Percentiles rank a stretch among this genome's conserved stretches.
phyloP scores from a whole-genome alignment of 208 protist species.

The Leishmania gerbilli region DNA sequence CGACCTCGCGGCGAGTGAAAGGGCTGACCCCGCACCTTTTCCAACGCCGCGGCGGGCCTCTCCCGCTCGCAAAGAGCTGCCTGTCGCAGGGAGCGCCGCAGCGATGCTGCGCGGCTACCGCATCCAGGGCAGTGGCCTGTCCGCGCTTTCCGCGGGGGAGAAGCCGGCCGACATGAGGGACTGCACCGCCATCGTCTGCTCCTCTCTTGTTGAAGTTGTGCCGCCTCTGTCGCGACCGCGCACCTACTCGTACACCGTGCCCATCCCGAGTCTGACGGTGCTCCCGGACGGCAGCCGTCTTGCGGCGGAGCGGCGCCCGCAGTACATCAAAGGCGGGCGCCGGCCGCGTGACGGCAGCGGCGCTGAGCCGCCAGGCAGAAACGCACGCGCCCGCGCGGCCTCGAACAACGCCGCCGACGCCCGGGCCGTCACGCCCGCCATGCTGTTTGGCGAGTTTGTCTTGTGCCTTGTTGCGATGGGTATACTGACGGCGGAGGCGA shows the following conservation, averaged over 20 bases:
- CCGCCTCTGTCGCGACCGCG: slow-evolving; percentile 49
- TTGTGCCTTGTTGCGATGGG: slow-evolving; percentile 9
- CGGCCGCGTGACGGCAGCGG: slow-evolving; percentile 2
- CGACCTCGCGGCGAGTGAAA: background rate
- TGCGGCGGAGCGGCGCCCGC: slow-evolving; percentile 3
- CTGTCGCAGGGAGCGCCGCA: background rate
- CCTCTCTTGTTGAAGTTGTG: slow-evolving; percentile 37
- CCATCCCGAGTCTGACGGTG: slow-evolving; percentile 41
- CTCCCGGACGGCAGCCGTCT: slow-evolving; percentile 34
- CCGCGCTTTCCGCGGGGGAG: slow-evolving; percentile 18
- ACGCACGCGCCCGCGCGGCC: background rate
- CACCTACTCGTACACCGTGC: slow-evolving; percentile 62
- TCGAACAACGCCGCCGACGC: background rate
- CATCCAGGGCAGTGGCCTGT: slow-evolving; percentile 50
- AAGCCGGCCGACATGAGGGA: slow-evolving; percentile 11
- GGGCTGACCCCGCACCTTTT: background rate
- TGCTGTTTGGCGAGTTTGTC: slow-evolving; percentile 45
- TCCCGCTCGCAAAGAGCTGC: background rate
- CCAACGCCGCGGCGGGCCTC: background rate
- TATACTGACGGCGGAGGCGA: slow-evolving; percentile 22
- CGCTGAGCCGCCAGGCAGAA: background rate
- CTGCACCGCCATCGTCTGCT: slow-evolving; percentile 25
- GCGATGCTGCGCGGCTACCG: slow-evolving; percentile 13
- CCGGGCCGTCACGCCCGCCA: background rate
- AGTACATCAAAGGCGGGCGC: background rate